Evolutionary conservation across 148 eudicot species (phyloP).

Genomic region (Camellia sinensis): DNA sequence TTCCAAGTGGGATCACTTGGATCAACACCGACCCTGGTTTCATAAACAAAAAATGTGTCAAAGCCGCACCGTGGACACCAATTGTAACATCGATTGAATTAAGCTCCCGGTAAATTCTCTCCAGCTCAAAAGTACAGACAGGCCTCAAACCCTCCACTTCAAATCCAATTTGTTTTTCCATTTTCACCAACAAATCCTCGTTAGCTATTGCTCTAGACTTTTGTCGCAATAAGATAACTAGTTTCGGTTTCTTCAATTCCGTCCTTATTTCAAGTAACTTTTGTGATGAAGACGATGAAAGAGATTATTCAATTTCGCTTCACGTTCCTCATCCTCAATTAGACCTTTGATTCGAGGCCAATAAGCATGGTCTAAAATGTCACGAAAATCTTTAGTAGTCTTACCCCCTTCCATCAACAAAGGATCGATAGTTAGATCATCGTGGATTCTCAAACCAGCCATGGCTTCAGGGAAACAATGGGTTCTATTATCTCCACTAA

Average conservation of each 20-base stretch:
- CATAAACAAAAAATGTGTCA: slow-evolving; percentile 79
- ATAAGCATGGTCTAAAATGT: slow-evolving; percentile 65
- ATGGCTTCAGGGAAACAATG: slow-evolving; percentile 88
- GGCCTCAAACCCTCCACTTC: slow-evolving; percentile 58
- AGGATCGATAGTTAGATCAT: slow-evolving; percentile 68
- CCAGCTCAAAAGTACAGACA: slow-evolving; percentile 54
- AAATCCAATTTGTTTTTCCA: slow-evolving; percentile 73
- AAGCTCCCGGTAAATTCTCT: slow-evolving; percentile 53
- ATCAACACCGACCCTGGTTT: slow-evolving; percentile 69
- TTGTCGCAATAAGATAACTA: slow-evolving; percentile 63
- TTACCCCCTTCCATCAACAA: slow-evolving; percentile 45
- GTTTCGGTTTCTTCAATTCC: slow-evolving; percentile 42
- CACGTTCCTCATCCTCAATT: slow-evolving; percentile 54
- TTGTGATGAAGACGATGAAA: slow-evolving; percentile 19
- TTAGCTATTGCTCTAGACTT: slow-evolving; percentile 72
- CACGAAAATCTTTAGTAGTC: slow-evolving; percentile 58
- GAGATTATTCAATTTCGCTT: slow-evolving; percentile 12
- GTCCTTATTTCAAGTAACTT: background rate
- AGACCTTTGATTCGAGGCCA: slow-evolving; percentile 62
- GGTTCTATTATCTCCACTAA: slow-evolving; percentile 44
- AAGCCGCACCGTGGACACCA: slow-evolving; percentile 93
- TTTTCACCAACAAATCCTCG: slow-evolving; percentile 54
- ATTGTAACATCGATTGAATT: slow-evolving; percentile 78
- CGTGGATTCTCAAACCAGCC: slow-evolving; percentile 78
- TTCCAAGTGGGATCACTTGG: slow-evolving; percentile 78